phyloP scores from a whole-genome alignment of 2,329 filamentous ascomycete genomes.

The Arachnomyces sp. region DNA sequence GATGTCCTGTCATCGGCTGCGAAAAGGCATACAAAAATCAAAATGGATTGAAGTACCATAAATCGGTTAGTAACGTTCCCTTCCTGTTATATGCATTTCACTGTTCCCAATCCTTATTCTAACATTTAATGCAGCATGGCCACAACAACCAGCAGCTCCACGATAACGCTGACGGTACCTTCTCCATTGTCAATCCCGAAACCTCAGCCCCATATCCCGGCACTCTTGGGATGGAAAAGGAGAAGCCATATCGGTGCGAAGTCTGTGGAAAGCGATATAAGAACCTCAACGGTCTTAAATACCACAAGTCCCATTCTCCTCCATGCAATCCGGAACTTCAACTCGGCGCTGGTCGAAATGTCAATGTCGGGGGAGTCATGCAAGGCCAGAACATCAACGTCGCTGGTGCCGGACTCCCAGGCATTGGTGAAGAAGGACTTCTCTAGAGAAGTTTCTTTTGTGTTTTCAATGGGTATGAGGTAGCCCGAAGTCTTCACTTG shows the following conservation, averaged over 20 bases:
- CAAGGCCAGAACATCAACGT: slow-evolving; percentile 41
- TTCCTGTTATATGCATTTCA: slow-evolving; percentile 3
- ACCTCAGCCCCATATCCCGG: slow-evolving; percentile 91
- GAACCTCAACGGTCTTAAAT: slow-evolving; percentile 97
- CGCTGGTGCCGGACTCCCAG: slow-evolving; percentile 41
- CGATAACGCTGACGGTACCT: slow-evolving; percentile 93
- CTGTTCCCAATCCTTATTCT: slow-evolving; percentile 8
- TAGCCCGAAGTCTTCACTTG: no score
- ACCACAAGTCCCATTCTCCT: slow-evolving; percentile 77
- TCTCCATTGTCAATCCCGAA: slow-evolving; percentile 95
- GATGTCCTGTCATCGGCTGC: slow-evolving; percentile 94
- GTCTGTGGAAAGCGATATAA: slow-evolving; percentile 98
- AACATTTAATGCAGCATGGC: slow-evolving; percentile 54
- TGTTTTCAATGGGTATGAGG: background rate
- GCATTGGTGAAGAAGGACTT: slow-evolving; percentile 38
- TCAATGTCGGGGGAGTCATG: slow-evolving; percentile 37
- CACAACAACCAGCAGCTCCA: slow-evolving; percentile 95
- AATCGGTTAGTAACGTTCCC: slow-evolving; percentile 45
- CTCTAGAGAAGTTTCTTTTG: slow-evolving; percentile 17
- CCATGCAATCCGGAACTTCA: slow-evolving; percentile 81
- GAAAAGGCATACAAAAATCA: slow-evolving; percentile 99
- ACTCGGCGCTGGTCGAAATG: slow-evolving; percentile 24
- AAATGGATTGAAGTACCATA: slow-evolving; percentile 90
- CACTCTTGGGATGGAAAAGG: slow-evolving; percentile 98
- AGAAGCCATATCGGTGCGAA: slow-evolving; percentile 97